Conservation (phyloP, 106 monocot genomes). For the Allium fistulosum region DNA sequence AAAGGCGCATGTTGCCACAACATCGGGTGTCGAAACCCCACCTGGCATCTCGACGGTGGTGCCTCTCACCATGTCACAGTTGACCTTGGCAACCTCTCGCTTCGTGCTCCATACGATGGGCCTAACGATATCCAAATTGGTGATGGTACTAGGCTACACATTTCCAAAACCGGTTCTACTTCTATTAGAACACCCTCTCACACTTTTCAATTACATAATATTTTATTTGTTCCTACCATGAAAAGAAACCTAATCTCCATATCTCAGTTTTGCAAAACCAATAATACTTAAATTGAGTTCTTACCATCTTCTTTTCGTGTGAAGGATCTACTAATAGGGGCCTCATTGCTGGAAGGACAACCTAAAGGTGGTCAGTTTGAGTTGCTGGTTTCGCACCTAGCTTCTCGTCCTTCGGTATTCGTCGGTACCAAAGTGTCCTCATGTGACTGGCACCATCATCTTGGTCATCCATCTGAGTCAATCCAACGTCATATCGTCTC, state of each 20-base stretch:
- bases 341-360: neutral
- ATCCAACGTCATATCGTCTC: too few relatives aligned
- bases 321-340: neutral
- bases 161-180: too few relatives aligned
- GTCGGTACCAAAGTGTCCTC: neutral
- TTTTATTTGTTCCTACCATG: too few relatives aligned
- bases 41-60: neutral
- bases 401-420: neutral
- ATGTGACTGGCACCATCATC: neutral
- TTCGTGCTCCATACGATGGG: neutral
- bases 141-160: neutral
- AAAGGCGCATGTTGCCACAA: neutral
- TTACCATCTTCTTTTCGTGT: neutral
- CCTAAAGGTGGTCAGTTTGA: neutral
- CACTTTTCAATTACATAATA: too few relatives aligned
- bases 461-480: neutral
- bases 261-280: too few relatives aligned
- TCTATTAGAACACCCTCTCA: too few relatives aligned
- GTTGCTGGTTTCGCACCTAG: neutral
- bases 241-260: too few relatives aligned
- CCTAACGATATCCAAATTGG: neutral
- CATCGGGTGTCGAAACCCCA: neutral
- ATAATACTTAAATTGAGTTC: too few relatives aligned
- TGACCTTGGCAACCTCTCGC: neutral
- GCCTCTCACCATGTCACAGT: neutral